phyloP scores from a whole-genome alignment of 1,284 basidiomycete genomes.

The Mycena sp. region DNA sequence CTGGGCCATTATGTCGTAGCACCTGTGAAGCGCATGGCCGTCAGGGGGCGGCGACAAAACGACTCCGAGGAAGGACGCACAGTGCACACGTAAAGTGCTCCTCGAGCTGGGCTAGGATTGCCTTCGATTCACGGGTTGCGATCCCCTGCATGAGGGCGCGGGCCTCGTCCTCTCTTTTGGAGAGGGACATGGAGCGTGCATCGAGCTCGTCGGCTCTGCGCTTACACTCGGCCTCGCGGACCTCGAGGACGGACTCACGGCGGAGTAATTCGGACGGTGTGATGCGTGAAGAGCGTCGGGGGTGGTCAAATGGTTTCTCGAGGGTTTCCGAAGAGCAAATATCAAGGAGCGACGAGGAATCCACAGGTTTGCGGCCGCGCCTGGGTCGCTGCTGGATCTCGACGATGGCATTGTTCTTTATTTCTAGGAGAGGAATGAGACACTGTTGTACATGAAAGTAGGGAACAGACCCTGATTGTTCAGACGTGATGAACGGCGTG shows the following conservation, averaged over 20 bases:
- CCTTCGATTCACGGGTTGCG: conserved; percentile 53
- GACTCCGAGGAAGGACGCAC: conserved; percentile 48
- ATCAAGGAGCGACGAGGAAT: conserved; percentile 22
- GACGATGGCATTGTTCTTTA: conserved; percentile 33
- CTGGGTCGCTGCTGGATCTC: conserved; percentile 37
- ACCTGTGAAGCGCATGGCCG: conserved; percentile 44
- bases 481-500: conserved; percentile 45
- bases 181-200: conserved; percentile 48
- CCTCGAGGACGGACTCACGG: conserved; percentile 52
- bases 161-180: conserved; percentile 54
- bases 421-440: conserved; percentile 25
- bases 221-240: conserved; percentile 51
- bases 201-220: conserved; percentile 51
- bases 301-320: conserved; percentile 34
- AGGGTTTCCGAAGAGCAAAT: conserved; percentile 27
- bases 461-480: conserved; percentile 37
- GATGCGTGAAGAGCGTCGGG: conserved; percentile 49
- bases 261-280: conserved; percentile 51
- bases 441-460: background rate
- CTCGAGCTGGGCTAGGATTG: conserved; percentile 61
- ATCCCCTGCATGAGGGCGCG: conserved; percentile 51
- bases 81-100: conserved; percentile 67
- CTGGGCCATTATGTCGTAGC: conserved; percentile 62
- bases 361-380: conserved; percentile 34
- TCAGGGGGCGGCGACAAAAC: conserved; percentile 11